Percentiles rank a stretch among this genome's conserved stretches.
These are phyloP conservation scores for Penicillium sumatraense DNA, from an alignment of 2,329 filamentous ascomycete genomes.

Conservation along the genomic window DNA sequence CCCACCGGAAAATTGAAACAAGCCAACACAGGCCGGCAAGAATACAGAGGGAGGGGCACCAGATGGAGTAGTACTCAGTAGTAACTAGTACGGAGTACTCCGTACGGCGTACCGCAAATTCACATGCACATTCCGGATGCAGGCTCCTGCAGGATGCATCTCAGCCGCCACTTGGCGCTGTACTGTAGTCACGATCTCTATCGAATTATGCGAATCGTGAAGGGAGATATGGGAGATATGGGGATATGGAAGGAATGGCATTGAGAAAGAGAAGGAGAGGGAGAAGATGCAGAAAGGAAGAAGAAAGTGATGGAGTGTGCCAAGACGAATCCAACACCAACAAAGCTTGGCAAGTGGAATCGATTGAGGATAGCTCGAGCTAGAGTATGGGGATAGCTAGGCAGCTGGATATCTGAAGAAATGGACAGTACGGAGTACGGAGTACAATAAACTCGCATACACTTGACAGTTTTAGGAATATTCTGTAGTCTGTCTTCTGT, in stretches of 20 bases:
- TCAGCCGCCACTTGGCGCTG: slow-evolving; percentile 2
- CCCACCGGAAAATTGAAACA: background rate
- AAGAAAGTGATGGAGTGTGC: background rate
- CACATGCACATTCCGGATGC: background rate
- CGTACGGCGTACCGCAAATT: no score
- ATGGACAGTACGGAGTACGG: no score
- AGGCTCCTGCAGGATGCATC: slow-evolving; percentile 1
- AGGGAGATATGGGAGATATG: background rate
- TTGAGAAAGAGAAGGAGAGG: background rate
- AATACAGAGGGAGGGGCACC: background rate
- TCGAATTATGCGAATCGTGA: no score
- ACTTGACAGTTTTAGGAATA: no score
- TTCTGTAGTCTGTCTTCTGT: no score
- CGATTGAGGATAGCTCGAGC: no score
- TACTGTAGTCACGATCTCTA: background rate
- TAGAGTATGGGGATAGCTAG: no score
- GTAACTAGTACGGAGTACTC: no score
- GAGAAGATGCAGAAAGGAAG: background rate
- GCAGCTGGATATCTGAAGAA: no score
- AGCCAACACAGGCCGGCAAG: background rate
- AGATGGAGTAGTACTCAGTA: no score
- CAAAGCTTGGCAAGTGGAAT: slow-evolving; percentile 2
- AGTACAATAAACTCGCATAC: no score
- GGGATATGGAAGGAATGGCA: background rate
- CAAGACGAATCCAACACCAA: background rate